A percentile compares a stretch with the other conserved stretches of the same genome.
Conservation (phyloP, 352 stramenopile genomes). For the Phytophthora crassamura region DNA sequence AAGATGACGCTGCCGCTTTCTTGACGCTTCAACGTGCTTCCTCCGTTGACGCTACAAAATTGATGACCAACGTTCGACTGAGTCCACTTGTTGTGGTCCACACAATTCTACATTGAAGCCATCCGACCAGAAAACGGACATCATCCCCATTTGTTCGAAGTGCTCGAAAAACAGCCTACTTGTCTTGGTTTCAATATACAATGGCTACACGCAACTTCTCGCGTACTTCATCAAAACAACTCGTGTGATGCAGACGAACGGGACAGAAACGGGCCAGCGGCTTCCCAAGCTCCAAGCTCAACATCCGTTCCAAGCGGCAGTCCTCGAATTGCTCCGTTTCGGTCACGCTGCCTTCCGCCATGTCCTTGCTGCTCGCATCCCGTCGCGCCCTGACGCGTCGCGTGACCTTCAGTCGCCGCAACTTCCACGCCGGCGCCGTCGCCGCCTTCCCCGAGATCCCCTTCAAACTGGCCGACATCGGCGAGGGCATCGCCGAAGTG, state of each 20-base stretch:
- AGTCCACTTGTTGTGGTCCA: neutral
- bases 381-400: slow-evolving; percentile 11
- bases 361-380: slow-evolving; percentile 16
- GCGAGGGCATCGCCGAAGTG: slow-evolving; percentile 98
- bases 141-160: too few species aligned
- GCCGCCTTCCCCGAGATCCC: slow-evolving; percentile 74
- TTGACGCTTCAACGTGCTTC: slow-evolving; percentile 13
- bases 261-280: slow-evolving; percentile 1
- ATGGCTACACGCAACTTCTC: neutral
- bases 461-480: slow-evolving; percentile 97
- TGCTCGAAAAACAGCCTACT: neutral
- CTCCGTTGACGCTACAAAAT: too few species aligned
- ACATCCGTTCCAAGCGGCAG: slow-evolving; percentile 1
- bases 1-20: slow-evolving; percentile 13
- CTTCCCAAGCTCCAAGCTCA: slow-evolving; percentile 13
- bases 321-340: neutral
- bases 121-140: too few species aligned
- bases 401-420: slow-evolving; percentile 22
- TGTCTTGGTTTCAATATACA: neutral
- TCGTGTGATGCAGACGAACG: slow-evolving; percentile 35
- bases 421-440: slow-evolving; percentile 57
- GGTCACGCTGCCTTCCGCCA: slow-evolving; percentile 13
- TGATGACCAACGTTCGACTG: neutral
- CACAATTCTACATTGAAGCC: too few species aligned
- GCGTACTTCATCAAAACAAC: slow-evolving; percentile 32